Evolutionary conservation across 345 rosid genomes (phyloP).

Genomic region (Abelmoschus esculentus): DNA sequence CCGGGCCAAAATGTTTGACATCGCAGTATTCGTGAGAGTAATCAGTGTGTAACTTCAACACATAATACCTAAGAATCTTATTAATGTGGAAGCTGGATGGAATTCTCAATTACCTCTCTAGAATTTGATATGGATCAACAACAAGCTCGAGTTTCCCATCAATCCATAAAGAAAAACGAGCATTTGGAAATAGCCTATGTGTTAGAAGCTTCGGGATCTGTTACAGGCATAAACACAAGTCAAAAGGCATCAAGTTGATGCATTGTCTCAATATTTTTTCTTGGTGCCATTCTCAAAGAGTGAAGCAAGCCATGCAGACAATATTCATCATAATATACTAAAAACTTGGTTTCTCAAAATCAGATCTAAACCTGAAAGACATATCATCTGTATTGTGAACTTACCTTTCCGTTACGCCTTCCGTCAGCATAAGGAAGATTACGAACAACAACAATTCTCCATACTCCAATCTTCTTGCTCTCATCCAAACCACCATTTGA

Average conservation of each 20-base stretch:
- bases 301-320: neutral
- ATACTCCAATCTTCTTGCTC: conserved; percentile 62
- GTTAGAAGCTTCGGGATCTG: conserved; percentile 74
- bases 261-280: neutral
- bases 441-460: conserved; percentile 83
- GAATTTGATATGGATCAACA: conserved; percentile 90
- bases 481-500: conserved; percentile 42
- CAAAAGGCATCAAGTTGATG: conserved; percentile 11
- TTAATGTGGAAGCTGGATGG: neutral
- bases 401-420: conserved; percentile 94
- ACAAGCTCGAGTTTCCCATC: conserved; percentile 98
- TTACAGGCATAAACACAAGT: conserved; percentile 17
- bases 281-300: neutral
- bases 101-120: conserved; percentile 58
- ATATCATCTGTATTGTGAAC: neutral
- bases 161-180: conserved; percentile 88
- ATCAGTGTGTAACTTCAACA: neutral
- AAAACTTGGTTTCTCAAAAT: neutral
- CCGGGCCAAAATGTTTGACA: neutral
- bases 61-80: neutral
- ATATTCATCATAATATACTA: neutral
- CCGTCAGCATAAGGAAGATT: conserved; percentile 86
- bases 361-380: neutral
- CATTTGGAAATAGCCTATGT: conserved; percentile 90
- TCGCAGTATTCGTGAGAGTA: neutral